Conservation (phyloP, 352 stramenopile genomes). For the Phytophthora hybrid region DNA sequence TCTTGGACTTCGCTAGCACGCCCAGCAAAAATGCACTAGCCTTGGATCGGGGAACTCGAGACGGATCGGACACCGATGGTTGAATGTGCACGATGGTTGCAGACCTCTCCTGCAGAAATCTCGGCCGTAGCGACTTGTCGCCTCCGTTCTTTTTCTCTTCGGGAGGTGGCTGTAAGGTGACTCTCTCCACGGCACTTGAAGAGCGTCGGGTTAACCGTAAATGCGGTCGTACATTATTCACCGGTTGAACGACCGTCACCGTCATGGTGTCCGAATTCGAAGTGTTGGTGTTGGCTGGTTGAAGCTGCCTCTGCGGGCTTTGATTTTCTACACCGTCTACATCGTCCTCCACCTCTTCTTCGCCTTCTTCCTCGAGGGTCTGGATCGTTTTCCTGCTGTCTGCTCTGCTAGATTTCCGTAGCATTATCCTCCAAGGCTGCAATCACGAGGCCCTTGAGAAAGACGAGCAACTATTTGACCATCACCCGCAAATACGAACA, state of each 20-base stretch:
- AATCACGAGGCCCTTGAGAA: conserved; percentile 1
- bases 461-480: conserved; percentile 23
- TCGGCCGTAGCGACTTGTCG: conserved; percentile 50
- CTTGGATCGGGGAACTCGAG: conserved; percentile 55
- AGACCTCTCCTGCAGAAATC: conserved; percentile 66
- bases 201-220: conserved; percentile 22
- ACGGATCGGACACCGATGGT: background rate
- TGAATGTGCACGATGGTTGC: conserved; percentile 53
- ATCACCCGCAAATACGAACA: conserved; percentile 21
- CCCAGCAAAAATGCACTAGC: conserved; percentile 64
- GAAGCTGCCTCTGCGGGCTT: background rate
- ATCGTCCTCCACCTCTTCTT: conserved; percentile 35
- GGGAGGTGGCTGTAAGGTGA: background rate
- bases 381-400: conserved; percentile 23
- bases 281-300: background rate
- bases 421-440: conserved; percentile 6
- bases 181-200: conserved; percentile 17
- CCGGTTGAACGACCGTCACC: conserved; percentile 2
- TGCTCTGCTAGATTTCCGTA: conserved; percentile 8
- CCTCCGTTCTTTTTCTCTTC: conserved; percentile 33
- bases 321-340: conserved; percentile 6
- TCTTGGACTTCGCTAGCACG: conserved; percentile 50
- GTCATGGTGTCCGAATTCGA: conserved; percentile 3
- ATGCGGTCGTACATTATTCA: conserved; percentile 6
- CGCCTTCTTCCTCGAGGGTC: conserved; percentile 36